Evolutionary conservation across 1,284 basidiomycete species (phyloP).

Genomic region (Paramarasmius palmivorus): DNA sequence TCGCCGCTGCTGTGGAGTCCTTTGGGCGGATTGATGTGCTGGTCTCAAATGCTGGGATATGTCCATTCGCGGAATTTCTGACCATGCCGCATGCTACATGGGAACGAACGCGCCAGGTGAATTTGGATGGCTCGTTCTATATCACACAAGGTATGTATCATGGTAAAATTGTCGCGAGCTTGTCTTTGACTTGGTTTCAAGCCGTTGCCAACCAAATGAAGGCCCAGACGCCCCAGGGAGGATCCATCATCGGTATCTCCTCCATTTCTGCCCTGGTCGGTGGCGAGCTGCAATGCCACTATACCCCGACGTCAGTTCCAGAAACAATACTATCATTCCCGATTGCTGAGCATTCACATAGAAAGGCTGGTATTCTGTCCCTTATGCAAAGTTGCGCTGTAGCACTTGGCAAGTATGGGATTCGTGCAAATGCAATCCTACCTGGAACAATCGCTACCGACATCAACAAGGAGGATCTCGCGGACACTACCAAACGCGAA

Average conservation of each 20-base stretch:
- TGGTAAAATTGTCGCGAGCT: background rate
- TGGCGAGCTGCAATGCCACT: conserved; percentile 76
- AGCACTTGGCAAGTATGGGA: conserved; percentile 74
- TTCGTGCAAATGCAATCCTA: conserved; percentile 69
- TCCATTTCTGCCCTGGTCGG: conserved; percentile 81
- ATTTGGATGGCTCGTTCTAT: conserved; percentile 80
- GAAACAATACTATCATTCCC: background rate
- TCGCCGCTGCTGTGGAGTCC: conserved; percentile 51
- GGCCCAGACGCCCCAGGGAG: conserved; percentile 66
- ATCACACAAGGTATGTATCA: conserved; percentile 58
- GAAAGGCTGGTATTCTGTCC: conserved; percentile 67
- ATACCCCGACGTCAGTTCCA: conserved; percentile 74
- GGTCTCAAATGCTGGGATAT: conserved; percentile 78
- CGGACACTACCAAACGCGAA: conserved; percentile 59
- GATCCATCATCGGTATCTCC: conserved; percentile 75
- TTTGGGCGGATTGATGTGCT: conserved; percentile 71
- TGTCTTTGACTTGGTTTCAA: conserved; percentile 22
- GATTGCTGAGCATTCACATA: background rate
- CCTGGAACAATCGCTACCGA: conserved; percentile 74
- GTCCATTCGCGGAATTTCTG: conserved; percentile 79
- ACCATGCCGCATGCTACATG: conserved; percentile 73
- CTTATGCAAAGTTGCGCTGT: conserved; percentile 85
- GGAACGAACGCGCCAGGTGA: conserved; percentile 72
- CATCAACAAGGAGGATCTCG: conserved; percentile 79
- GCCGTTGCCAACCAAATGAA: conserved; percentile 82